phyloP scores from a whole-genome alignment of 2,329 filamentous ascomycete species.

The Gyromitra esculenta region DNA sequence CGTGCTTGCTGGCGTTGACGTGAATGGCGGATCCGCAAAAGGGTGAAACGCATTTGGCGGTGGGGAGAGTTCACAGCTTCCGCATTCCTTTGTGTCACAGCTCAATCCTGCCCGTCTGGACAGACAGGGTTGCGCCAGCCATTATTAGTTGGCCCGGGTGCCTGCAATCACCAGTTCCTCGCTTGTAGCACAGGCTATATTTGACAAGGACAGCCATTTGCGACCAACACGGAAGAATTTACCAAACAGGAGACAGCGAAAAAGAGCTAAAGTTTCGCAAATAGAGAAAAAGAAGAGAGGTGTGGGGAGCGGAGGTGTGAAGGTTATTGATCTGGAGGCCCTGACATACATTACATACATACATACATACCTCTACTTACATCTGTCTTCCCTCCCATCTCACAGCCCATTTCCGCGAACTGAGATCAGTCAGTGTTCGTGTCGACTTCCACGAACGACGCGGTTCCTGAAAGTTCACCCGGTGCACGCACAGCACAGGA shows the following conservation, averaged over 20 bases:
- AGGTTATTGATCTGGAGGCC: conserved; percentile 22
- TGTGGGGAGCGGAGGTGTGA: conserved; percentile 6
- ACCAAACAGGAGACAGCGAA: conserved; percentile 33
- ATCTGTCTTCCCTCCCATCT: conserved; percentile 24
- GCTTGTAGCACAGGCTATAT: conserved; percentile 47
- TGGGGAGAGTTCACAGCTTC: conserved; percentile 5
- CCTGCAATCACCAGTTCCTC: conserved; percentile 34
- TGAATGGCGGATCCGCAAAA: conserved; percentile 17
- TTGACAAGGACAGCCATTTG: conserved; percentile 28
- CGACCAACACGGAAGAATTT: conserved; percentile 37
- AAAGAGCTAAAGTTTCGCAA: conserved; percentile 8
- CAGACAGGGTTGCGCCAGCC: conserved; percentile 27
- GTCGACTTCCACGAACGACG: conserved; percentile 22
- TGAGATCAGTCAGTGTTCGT: conserved; percentile 11
- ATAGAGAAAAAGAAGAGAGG: conserved; percentile 1
- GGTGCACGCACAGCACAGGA: not conserved
- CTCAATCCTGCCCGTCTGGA: not conserved
- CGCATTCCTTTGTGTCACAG: conserved; percentile 28
- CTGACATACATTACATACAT: conserved; percentile 25
- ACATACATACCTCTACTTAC: not conserved
- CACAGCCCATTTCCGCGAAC: conserved; percentile 16
- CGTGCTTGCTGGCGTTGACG: not conserved
- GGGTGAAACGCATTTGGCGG: conserved; percentile 29
- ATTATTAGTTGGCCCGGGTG: conserved; percentile 48
- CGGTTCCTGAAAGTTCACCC: conserved; percentile 23